Base-by-base conservation (phyloP, 208 protist genomes). In the Angomonas desouzai region DNA sequence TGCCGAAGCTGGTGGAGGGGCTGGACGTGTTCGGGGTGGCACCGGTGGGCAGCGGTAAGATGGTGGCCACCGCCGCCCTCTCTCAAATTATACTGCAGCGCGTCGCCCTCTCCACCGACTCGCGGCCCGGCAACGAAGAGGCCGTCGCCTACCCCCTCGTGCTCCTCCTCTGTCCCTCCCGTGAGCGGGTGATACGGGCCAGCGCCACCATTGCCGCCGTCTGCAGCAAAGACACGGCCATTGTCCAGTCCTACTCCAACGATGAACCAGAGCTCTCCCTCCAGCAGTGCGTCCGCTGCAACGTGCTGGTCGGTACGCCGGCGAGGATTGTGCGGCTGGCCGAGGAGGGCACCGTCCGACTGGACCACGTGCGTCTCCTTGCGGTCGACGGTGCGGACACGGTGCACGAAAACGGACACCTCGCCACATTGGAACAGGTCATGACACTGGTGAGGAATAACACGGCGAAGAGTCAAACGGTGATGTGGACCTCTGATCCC, bases 31-130 rank as follows among this genome's bases (percentile, higher is more conserved):
- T 99, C 36, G 97, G 87, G 27, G 68, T 92, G 32, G 92, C 97
- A 10, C 85, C 92, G 43, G 98, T 97, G n/a, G 98, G 98, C 56
- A 94, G 81, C 51, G 98, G 98, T 20, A 98, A 98, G 67, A 99
- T 97, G 4, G 83, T 97, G 3, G 94, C 97, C 6, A 99, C 98
- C 77, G 90, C 95, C n/a, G 69, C 99, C 11, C 97, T 96, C 0
- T 72, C 85, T 10, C 70, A 92, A n/a, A 70, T 82, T 3, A 51
- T 77, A 25, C 53, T 87, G 10, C 47, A 71, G 32, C 27, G 36
- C 9, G 29, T 74, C 25, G 7, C 28, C n/a, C 18, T 22, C 45
- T n/a, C 30, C 3, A n/a, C 25, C 60, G 25, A 40, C 40, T 38
- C 51, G 16, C 28, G 16, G 9, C 27, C 23, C 28, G 34, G 9